A percentile compares a stretch with the other conserved stretches of the same genome.
Evolutionary conservation across 148 eudicot genomes (phyloP).

Genomic region (Rhododendron simsii): DNA sequence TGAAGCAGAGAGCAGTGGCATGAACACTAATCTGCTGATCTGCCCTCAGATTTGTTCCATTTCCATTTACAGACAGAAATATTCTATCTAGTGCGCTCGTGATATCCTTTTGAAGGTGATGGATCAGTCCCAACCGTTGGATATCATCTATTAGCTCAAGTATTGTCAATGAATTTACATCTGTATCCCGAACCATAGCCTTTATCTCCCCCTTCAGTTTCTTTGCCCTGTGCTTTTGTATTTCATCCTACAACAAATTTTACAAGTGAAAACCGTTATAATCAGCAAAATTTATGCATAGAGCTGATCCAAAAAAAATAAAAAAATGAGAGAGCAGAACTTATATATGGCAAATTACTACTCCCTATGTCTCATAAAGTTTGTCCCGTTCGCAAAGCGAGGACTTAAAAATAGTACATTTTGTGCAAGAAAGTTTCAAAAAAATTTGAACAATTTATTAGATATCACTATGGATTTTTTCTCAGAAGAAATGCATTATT

Average conservation of each 20-base stretch:
- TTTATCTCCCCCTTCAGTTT: conserved; percentile 16
- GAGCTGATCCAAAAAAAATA: neutral
- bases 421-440: no score
- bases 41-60: neutral
- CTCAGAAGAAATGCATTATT: no score
- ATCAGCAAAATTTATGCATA: neutral
- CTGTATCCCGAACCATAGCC: conserved; percentile 13
- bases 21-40: neutral
- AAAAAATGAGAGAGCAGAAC: no score
- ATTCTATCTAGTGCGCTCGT: conserved; percentile 12
- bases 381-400: no score
- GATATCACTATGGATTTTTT: no score
- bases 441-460: no score
- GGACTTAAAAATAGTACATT: no score
- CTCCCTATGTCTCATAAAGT: no score
- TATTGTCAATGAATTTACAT: neutral
- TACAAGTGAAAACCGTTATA: neutral
- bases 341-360: no score
- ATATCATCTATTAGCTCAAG: conserved; percentile 30
- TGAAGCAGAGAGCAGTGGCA: conserved; percentile 11
- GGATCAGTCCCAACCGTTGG: conserved; percentile 23
- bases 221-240: neutral
- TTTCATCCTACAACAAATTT: neutral
- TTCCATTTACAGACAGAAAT: neutral
- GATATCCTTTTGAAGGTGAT: conserved; percentile 18